Evolutionary conservation across 2,329 filamentous ascomycete genomes (phyloP).

Genomic region (Colletotrichum truncatum): DNA sequence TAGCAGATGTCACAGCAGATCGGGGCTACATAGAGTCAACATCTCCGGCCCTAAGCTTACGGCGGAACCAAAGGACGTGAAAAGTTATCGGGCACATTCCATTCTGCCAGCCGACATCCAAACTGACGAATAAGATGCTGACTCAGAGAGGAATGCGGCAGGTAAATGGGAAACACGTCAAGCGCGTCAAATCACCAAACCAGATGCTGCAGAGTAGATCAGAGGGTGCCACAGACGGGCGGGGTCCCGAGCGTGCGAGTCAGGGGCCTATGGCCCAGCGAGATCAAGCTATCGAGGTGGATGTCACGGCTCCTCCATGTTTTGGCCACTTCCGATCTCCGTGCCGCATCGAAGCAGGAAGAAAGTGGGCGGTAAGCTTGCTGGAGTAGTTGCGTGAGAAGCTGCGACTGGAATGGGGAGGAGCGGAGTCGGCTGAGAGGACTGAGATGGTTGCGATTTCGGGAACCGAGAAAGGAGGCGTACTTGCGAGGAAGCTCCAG

Average conservation of each 20-base stretch:
- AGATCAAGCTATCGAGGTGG: conserved; percentile 8
- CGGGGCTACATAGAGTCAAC: conserved; percentile 5
- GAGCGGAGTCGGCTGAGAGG: not conserved
- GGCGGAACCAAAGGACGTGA: not conserved
- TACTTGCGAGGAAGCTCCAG: conserved; percentile 25
- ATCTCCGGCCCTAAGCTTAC: not conserved
- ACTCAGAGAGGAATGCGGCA: conserved; percentile 16
- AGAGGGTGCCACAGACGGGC: conserved; percentile 8
- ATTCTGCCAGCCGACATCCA: not conserved
- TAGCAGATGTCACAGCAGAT: conserved; percentile 3
- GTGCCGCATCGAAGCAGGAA: conserved; percentile 1
- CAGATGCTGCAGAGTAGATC: conserved; percentile 9
- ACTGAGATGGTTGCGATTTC: conserved; percentile 10
- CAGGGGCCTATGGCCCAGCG: not conserved
- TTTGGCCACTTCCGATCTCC: not conserved
- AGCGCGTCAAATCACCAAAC: conserved; percentile 3
- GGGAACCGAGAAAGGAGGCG: not conserved
- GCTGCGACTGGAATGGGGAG: not conserved
- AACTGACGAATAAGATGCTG: conserved; percentile 17
- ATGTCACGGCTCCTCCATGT: not conserved
- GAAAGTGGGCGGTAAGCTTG: not conserved
- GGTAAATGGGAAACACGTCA: conserved; percentile 18
- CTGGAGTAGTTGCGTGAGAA: not conserved
- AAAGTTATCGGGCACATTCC: not conserved
- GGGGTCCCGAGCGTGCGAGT: conserved; percentile 17